phyloP scores from a whole-genome alignment of 306 rosid genomes.

The Vigna reflexopilosa region DNA sequence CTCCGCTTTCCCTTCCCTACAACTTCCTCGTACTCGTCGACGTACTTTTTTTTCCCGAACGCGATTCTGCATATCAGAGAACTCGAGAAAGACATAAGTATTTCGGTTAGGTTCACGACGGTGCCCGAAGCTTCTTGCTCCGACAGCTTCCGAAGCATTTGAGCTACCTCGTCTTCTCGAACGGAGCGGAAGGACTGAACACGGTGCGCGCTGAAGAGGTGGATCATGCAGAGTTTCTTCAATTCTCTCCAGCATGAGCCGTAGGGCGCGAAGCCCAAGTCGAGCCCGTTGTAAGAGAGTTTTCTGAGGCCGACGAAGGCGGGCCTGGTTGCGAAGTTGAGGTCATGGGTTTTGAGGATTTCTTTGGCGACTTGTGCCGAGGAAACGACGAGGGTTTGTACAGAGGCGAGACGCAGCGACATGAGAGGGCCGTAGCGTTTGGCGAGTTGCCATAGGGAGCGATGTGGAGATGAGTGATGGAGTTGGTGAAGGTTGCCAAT shows the following conservation, averaged over 20 bases:
- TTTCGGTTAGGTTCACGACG: conserved; percentile 43
- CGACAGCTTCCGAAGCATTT: conserved; percentile 38
- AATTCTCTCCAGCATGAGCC: conserved; percentile 59
- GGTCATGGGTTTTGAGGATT: conserved; percentile 56
- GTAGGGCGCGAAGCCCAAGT: conserved; percentile 54
- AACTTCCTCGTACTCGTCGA: conserved; percentile 28
- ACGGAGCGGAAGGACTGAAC: conserved; percentile 42
- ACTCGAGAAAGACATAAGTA: conserved; percentile 38
- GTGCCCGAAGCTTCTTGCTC: neutral
- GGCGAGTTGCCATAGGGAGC: conserved; percentile 48
- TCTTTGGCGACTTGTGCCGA: conserved; percentile 44
- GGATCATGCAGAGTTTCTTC: conserved; percentile 47
- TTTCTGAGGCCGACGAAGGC: conserved; percentile 10
- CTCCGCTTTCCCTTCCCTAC: conserved; percentile 9
- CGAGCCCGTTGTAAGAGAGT: conserved; percentile 56
- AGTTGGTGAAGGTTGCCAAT: conserved; percentile 65
- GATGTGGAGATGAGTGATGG: conserved; percentile 41
- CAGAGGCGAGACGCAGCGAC: conserved; percentile 47
- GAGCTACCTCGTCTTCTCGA: conserved; percentile 46
- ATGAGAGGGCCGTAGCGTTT: conserved; percentile 61
- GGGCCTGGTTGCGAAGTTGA: conserved; percentile 53
- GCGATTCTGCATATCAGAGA: conserved; percentile 52
- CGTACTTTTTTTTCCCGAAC: conserved; percentile 52
- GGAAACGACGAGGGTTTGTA: conserved; percentile 44
- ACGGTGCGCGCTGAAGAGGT: conserved; percentile 51